Percentiles rank a stretch among this genome's conserved stretches.
Conservation (phyloP, 1,284 basidiomycete species). For the Vanrija humicola region DNA sequence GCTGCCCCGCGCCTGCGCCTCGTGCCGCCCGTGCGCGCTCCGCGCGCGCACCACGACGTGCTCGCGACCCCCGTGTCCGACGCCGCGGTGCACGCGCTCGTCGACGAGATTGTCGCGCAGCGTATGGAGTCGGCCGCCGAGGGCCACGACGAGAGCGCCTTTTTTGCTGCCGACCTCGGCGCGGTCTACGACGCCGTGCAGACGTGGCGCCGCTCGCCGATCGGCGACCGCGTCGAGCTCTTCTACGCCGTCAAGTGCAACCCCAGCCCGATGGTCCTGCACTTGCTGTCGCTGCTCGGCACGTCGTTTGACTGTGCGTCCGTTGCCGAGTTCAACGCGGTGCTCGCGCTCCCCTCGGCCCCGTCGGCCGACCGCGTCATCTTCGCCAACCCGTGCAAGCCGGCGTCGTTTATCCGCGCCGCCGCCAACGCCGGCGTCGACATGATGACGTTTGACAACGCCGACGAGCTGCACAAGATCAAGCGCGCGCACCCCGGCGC, state of each 20-base stretch:
- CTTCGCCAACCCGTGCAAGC: slow-evolving; percentile 99
- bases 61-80: slow-evolving; percentile 27
- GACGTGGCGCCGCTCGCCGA: slow-evolving; percentile 76
- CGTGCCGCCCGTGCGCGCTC: slow-evolving; percentile 10
- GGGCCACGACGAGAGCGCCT: slow-evolving; percentile 68
- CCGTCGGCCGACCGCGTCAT: slow-evolving; percentile 65
- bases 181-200: slow-evolving; percentile 82
- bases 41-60: slow-evolving; percentile 22
- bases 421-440: slow-evolving; percentile 75
- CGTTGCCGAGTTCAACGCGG: slow-evolving; percentile 82
- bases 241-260: slow-evolving; percentile 98
- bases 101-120: slow-evolving; percentile 29
- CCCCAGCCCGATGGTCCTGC: slow-evolving; percentile 89
- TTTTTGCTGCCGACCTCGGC: slow-evolving; percentile 92
- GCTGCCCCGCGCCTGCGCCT: slow-evolving; percentile 24
- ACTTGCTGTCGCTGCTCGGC: slow-evolving; percentile 83
- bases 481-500: slow-evolving; percentile 75
- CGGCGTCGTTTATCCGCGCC: slow-evolving; percentile 83
- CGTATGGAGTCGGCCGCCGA: slow-evolving; percentile 9
- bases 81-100: slow-evolving; percentile 31
- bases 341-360: slow-evolving; percentile 65
- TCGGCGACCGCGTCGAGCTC: slow-evolving; percentile 69
- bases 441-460: slow-evolving; percentile 98
- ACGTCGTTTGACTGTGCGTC: slow-evolving; percentile 98
- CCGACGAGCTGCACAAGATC: slow-evolving; percentile 96